Evolutionary conservation across 2,329 filamentous ascomycete genomes (phyloP), one percentile per base, ranked within the genome.

Genomic region (Pseudohalonectria lignicola): DNA sequence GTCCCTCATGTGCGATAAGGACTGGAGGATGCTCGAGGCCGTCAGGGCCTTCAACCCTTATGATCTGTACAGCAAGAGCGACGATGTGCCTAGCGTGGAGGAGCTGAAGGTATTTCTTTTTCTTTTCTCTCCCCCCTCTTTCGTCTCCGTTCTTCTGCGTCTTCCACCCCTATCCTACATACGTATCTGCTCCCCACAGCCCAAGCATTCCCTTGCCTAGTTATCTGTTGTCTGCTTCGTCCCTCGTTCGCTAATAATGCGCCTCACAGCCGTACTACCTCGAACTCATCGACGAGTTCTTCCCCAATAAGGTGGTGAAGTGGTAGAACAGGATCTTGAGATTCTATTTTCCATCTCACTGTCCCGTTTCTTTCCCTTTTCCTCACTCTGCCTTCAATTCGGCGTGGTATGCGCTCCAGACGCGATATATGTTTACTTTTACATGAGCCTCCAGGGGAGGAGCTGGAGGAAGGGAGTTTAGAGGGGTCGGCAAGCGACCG

Each of bases 1-100:
- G 43, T 76, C 86, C 60, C 73, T 94, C 58, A 94, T 94, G 86
- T 73, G 81, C 56, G 77, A 82, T 43, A 81, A 87, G 54, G 87
- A 94, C 50, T 63, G 80, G 57, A 70, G 72, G 50, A 87, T 93
- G 79, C 64, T 93, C 49, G 74, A 76, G 53, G 86, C 86, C 8
- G 86, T 93, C 36, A 73, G 76, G 58, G 85, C 83, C 1, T 94
- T 94, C 62, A 94, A 94, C 57, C 86, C 86, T 0, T 94, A 94
- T 51, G 87, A 94, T 55, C 55, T 94, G 37, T 94, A 94, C 66
- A 90, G 82, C 66, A 94, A 94, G 77, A 87, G 79, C 49, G 86
- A 94, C 51, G 83, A 76, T 18, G 69, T 86, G 17, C 86, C 86
- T 1, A 79, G 74, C 41, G 74, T 80, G 1, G 81, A 86, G 53